A percentile compares a stretch with the other conserved stretches of the same genome.
phyloP scores from a whole-genome alignment of 139 green algal species.

The Edaphochlamys debaryana region DNA sequence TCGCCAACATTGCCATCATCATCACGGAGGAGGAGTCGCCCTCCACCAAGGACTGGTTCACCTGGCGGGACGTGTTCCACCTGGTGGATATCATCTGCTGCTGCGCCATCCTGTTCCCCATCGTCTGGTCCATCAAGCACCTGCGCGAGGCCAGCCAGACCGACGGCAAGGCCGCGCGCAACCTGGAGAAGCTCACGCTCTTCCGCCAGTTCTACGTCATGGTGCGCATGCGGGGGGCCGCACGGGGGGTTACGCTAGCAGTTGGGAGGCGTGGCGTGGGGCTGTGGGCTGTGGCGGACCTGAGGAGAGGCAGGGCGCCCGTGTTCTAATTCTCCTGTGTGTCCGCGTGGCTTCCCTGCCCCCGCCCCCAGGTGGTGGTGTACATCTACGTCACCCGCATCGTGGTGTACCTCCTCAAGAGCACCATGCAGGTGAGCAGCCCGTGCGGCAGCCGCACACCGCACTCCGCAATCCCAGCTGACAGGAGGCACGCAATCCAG shows the following conservation, averaged over 20 bases:
- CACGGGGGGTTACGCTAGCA: no score
- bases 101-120: slow-evolving; percentile 97
- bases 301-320: no score
- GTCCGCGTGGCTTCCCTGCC: no score
- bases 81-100: slow-evolving; percentile 98
- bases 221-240: not conserved
- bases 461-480: no score
- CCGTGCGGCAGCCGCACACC: no score
- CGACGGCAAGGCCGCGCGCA: slow-evolving; percentile 77
- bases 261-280: no score
- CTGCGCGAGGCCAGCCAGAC: slow-evolving; percentile 78
- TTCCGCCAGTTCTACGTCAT: slow-evolving; percentile 97
- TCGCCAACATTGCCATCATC: slow-evolving; percentile 94
- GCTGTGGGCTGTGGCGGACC: no score
- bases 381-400: slow-evolving; percentile 99
- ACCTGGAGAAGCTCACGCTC: slow-evolving; percentile 89
- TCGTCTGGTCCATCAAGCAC: slow-evolving; percentile 98
- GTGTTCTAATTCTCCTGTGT: no score
- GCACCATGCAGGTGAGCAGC: no score
- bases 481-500: no score
- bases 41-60: slow-evolving; percentile 85
- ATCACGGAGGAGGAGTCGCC: slow-evolving; percentile 90
- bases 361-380: slow-evolving; percentile 66
- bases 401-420: slow-evolving; percentile 94
- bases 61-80: slow-evolving; percentile 95